Percentiles rank a stretch among this genome's conserved stretches.
phyloP scores from a whole-genome alignment of 2,329 filamentous ascomycete species.

The Colletotrichum eleusines region DNA sequence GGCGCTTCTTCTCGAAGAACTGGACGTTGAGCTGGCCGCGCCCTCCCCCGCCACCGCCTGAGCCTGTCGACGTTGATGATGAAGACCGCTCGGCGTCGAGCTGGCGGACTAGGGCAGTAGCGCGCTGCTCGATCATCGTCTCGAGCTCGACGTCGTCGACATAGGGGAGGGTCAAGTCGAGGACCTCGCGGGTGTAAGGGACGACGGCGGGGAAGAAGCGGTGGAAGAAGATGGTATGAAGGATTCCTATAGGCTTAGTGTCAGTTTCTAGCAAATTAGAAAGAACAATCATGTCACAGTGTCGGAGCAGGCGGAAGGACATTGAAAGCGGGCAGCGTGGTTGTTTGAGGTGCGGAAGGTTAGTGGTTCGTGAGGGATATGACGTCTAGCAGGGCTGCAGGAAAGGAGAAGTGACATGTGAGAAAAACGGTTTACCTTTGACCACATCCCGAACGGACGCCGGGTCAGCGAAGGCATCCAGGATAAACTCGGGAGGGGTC shows the following conservation, averaged over 20 bases:
- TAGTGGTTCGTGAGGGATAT: constrained; percentile 25
- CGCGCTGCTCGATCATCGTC: constrained; percentile 91
- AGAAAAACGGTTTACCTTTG: constrained; percentile 73
- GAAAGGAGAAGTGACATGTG: constrained; percentile 30
- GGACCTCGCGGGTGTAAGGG: constrained; percentile 86
- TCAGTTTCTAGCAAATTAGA: not conserved
- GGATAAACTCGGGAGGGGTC: constrained; percentile 84
- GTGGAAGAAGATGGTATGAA: constrained; percentile 99
- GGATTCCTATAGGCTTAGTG: constrained; percentile 72
- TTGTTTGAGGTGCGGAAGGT: constrained; percentile 1
- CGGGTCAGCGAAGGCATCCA: constrained; percentile 94
- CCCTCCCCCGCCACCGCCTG: constrained; percentile 63
- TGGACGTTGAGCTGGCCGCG: constrained; percentile 86
- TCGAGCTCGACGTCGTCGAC: constrained; percentile 92
- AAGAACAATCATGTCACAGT: not conserved
- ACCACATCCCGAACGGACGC: constrained; percentile 91
- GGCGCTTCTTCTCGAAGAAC: constrained; percentile 93
- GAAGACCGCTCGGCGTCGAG: constrained; percentile 70
- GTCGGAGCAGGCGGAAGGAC: not conserved
- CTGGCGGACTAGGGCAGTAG: constrained; percentile 82
- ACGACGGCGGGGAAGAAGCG: constrained; percentile 91
- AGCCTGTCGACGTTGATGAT: constrained; percentile 36
- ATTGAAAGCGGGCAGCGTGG: not conserved
- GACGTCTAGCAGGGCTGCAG: constrained; percentile 39
- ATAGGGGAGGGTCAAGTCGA: constrained; percentile 90